These are phyloP conservation scores for Panellus pusillus DNA, from an alignment of 768 basidiomycete genomes.

Conservation along the genomic window DNA sequence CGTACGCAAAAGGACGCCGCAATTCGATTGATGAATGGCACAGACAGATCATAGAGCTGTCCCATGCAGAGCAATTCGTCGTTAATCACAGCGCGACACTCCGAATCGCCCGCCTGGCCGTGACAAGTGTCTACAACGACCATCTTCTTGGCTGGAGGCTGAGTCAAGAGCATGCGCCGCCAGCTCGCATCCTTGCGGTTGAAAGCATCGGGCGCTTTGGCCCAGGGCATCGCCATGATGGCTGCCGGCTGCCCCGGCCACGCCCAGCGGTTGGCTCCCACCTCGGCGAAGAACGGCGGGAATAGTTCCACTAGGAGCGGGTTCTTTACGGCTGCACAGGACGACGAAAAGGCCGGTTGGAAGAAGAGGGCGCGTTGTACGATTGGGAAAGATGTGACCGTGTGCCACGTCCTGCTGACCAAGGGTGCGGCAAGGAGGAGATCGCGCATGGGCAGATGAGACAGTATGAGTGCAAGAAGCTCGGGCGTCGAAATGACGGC, in stretches of 20 bases:
- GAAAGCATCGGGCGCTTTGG: neutral
- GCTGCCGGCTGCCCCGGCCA: neutral
- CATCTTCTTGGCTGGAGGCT: neutral
- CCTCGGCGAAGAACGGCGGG: neutral
- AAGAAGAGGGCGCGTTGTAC: slow-evolving; percentile 5
- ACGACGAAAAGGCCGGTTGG: neutral
- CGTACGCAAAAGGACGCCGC: neutral
- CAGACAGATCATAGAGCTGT: neutral
- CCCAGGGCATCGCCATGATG: neutral
- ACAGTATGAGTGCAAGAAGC: neutral
- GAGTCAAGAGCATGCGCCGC: slow-evolving; percentile 2
- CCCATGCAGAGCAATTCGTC: neutral
- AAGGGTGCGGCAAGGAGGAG: neutral
- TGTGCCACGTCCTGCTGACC: neutral
- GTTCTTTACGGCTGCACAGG: neutral
- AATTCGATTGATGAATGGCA: neutral
- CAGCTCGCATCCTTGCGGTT: neutral
- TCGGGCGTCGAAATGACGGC: neutral
- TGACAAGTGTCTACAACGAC: neutral
- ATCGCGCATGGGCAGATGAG: neutral
- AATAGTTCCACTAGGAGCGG: neutral
- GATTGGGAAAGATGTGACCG: neutral
- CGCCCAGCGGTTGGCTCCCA: neutral
- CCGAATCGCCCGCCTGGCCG: neutral
- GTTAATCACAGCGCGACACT: neutral